Base-by-base conservation (phyloP, 352 stramenopile species). In the Phytophthora lateralis region DNA sequence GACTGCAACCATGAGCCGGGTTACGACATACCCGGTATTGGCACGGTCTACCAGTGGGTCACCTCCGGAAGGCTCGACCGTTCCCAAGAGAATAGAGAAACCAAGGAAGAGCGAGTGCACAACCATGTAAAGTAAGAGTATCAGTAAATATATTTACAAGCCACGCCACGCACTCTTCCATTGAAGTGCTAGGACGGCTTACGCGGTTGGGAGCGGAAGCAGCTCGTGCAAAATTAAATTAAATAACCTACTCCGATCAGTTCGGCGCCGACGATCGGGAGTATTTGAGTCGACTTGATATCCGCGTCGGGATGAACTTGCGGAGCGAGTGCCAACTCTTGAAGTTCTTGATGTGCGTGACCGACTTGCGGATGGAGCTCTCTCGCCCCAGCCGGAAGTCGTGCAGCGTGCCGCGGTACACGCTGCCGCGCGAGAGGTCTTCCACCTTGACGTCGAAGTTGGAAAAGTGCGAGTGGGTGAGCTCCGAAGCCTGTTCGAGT, bases 381-480 rank as follows among this genome's bases (percentile, higher is more conserved):
- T 69, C 59, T 3, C 54, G 48, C 7, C 50, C 57, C 57, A 60
- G 9, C 0, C 78, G 66, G 27, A 88, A 73, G 52, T 89, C 82
- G 47, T 79, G 73, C 17, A 87, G 52, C 7, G 76, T 85, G 11
- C 78, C 78, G 18, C 80, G 79, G 56, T 90, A 93, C 49, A 89
- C 75, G 41, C 81, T 93, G 34, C 55, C 52, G 39, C 83, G 79
- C 8, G 83, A 69, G 35, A 93, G 68, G 11, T 89, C 58, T 34
- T 89, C 66, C 4, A 87, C 81, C 35, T 85, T 84, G 50, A 90
- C 51, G 18, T 85, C 75, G 30, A 91, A 88, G 9, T 61, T 74
- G n/a, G 63, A 57, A 32, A 93, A 89, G 55, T 93, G 78, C 12
- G 76, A 61, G 27, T 79, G 66, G 3, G 83, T 93, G 18, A 89